Percentiles rank a stretch among this genome's conserved stretches.
These are phyloP conservation scores for Colletotrichum sp. DNA, from an alignment of 2,329 filamentous ascomycete genomes.

Conservation along the genomic window DNA sequence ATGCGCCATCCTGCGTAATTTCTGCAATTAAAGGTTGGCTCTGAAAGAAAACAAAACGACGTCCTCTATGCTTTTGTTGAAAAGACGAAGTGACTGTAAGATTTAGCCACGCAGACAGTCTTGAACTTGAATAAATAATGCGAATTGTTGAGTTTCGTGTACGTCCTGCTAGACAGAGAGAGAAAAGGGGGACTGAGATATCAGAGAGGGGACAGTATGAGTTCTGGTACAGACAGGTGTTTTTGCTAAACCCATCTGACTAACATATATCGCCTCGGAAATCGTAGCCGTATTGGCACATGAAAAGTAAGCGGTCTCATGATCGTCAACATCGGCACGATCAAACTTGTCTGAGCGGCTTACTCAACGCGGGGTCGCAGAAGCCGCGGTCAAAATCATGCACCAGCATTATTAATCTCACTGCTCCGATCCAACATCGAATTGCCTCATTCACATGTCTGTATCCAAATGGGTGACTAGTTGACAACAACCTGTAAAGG, in stretches of 20 bases:
- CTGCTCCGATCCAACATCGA: not conserved
- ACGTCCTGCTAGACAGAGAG: not conserved
- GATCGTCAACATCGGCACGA: not conserved
- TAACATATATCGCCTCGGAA: not conserved
- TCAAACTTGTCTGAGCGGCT: not conserved
- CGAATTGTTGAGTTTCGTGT: accelerated
- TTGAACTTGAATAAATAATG: not conserved
- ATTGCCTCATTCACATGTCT: not conserved
- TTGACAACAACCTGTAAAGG: not conserved
- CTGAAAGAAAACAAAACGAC: not conserved
- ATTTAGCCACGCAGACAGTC: accelerated
- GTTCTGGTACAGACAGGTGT: not conserved
- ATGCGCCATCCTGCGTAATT: not conserved
- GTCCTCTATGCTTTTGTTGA: not conserved
- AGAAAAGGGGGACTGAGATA: not conserved
- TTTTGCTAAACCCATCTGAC: not conserved
- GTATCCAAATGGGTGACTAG: accelerated
- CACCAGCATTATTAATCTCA: not conserved
- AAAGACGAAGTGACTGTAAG: accelerated
- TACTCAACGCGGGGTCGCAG: not conserved
- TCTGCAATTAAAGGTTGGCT: not conserved
- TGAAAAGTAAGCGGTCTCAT: not conserved
- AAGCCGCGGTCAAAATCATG: not conserved
- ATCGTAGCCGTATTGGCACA: not conserved
- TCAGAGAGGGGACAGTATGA: not conserved